Percentiles rank a stretch among this genome's conserved stretches.
Evolutionary conservation across 768 basidiomycete species (phyloP).

Genomic region (Auricularia sp.): DNA sequence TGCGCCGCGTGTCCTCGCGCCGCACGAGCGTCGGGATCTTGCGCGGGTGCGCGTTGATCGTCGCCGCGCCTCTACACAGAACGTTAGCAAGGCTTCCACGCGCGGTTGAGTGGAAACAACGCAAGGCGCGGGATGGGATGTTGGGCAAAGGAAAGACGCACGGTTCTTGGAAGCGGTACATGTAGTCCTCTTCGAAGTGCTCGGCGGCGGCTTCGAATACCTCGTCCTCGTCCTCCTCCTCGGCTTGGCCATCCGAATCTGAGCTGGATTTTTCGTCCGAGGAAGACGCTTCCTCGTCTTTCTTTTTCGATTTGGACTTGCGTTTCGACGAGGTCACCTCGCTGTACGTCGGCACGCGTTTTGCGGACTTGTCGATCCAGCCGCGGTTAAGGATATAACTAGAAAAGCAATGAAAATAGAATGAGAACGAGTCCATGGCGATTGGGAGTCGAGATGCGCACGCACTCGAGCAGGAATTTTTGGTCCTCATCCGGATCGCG

Average conservation of each 20-base stretch:
- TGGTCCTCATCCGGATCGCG: conserved; percentile 47
- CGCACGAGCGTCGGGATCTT: conserved; percentile 40
- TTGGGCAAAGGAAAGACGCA: conserved; percentile 25
- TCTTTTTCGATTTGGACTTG: background rate
- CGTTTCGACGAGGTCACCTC: conserved; percentile 48
- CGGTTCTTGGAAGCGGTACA: conserved; percentile 97
- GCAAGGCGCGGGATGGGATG: too few species aligned
- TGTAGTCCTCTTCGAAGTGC: conserved; percentile 91
- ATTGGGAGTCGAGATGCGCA: conserved; percentile 6
- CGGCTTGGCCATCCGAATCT: conserved; percentile 13
- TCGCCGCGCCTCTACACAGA: conserved; percentile 33
- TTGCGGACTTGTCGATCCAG: conserved; percentile 78
- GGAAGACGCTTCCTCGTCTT: background rate
- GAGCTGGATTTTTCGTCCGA: conserved; percentile 1
- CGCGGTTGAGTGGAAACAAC: too few species aligned
- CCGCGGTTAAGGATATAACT: conserved; percentile 97
- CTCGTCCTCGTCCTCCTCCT: conserved; percentile 10
- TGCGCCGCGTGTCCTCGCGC: conserved; percentile 66
- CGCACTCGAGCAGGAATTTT: conserved; percentile 85
- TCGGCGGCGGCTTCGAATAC: conserved; percentile 32
- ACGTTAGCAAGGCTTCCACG: too few species aligned
- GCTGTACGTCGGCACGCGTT: conserved; percentile 72
- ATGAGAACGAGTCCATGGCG: conserved; percentile 1
- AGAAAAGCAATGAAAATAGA: background rate
- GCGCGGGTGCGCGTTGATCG: conserved; percentile 70